Percentiles rank a stretch among this genome's conserved stretches.
Conservation (phyloP, 2,329 filamentous ascomycete genomes). For the Boeremia lycopersici region DNA sequence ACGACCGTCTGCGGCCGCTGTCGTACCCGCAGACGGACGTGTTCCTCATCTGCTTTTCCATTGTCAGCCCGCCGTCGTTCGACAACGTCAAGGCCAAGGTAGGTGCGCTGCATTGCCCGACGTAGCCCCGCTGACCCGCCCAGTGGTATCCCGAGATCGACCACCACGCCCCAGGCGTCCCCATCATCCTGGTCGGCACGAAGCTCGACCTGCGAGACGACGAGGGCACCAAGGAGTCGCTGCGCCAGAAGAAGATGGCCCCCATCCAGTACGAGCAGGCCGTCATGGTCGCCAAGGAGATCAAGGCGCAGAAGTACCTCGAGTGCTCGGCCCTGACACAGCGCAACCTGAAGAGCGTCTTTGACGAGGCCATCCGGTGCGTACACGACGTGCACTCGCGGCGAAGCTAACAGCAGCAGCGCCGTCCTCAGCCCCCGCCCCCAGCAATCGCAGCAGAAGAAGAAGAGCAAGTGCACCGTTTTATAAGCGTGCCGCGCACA, state of each 20-base stretch:
- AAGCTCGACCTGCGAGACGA: conserved; percentile 97
- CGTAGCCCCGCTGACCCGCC: conserved; percentile 14
- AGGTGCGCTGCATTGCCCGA: conserved; percentile 35
- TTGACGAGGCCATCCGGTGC: conserved; percentile 97
- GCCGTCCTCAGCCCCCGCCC: conserved; percentile 51
- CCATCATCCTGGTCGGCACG: conserved; percentile 95
- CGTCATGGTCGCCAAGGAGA: conserved; percentile 86
- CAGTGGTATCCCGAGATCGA: conserved; percentile 98
- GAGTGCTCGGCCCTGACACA: conserved; percentile 98
- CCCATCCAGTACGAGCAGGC: conserved; percentile 96
- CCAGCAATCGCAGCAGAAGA: conserved; percentile 31
- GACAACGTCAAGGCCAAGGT: conserved; percentile 99
- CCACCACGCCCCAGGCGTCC: conserved; percentile 92
- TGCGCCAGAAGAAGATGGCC: conserved; percentile 92
- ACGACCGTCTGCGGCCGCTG: conserved; percentile 90
- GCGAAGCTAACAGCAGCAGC: conserved; percentile 34
- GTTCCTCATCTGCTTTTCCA: conserved; percentile 97
- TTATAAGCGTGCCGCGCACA: conserved; percentile 25
- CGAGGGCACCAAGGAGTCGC: conserved; percentile 76
- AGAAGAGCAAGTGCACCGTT: conserved; percentile 37
- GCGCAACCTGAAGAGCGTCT: conserved; percentile 96
- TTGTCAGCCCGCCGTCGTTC: conserved; percentile 95
- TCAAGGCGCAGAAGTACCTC: conserved; percentile 94
- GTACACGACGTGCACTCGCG: conserved; percentile 38
- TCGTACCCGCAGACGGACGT: conserved; percentile 99